Evolutionary conservation across 306 rosid genomes (phyloP), one percentile per base, ranked within the genome.

Genomic region (Erythrophleum fordii): DNA sequence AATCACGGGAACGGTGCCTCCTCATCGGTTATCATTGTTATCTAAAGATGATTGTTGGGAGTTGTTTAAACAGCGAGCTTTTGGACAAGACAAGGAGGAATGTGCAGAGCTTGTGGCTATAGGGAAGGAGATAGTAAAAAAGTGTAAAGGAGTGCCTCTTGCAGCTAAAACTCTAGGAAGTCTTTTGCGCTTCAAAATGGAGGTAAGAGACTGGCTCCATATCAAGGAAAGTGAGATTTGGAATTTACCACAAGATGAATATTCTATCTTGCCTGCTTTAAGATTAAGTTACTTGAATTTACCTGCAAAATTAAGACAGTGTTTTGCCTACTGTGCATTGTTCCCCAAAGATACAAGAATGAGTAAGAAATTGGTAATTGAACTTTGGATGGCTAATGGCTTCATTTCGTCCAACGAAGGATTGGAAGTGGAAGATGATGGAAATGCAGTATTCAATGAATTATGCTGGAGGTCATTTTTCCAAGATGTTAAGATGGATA

Each of bases 11-110:
- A 53, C 80, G 0, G 2, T 16, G 22, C 8, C 56, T 49, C 6
- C 56, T 49, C 56, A 49, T 49, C 22, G 17, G 2, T 17, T 84
- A 51, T 12, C 18, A 0, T 8, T 35, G 14, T 56, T 84, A 37
- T 65, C 85, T 0, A 11, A 56, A 3, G 14, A 77, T 3, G 77
- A 77, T 34, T 77, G 88, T 39, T 81, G 85, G 88, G 41, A 14
- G 6, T 37, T 85, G 25, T 81, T 81, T 29, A 26, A 72, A 35
- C 81, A 65, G 29, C 67, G 73, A 0, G 88, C 88, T 20, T 78
- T 77, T 14, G 70, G 49, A 16, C 49, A 8, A 44, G 25, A 55
- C 13, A 56, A 5, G 0, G 29, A 65, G n/a, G 69, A 69, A 12
- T 9, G 6, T 18, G 6, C 56, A 17, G 8, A 49, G 22, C 80